Evolutionary conservation across 1,284 basidiomycete species (phyloP), one percentile per base, ranked within the genome.

Genomic region (Microbotryum silenes-acaulis): DNA sequence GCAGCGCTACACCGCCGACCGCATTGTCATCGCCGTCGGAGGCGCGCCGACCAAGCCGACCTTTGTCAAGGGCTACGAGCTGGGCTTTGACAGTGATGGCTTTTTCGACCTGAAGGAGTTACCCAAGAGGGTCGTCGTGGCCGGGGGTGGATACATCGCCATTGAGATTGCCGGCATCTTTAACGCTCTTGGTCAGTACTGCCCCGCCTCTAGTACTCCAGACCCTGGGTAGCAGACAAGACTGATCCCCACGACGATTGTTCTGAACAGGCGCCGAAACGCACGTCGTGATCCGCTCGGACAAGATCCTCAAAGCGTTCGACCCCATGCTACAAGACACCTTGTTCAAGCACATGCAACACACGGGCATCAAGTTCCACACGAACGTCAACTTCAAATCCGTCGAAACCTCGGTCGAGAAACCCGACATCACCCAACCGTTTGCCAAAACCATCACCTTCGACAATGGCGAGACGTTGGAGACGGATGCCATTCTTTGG

Each of bases 141-240:
- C 97, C 47, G 94, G 94, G 55, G 94, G 94, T 21, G 94, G 94
- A 5, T 98, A 98, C 77, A 98, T 98, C 71, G 91, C 91, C 25
- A 89, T 97, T 68, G 94, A 98, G 65, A 66, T 78, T 12, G 89
- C 91, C 5, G 91, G 91, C 29, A 83, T 96, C 61, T 83, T 96
- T 76, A 84, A 93, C 76, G 81, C 87, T 9, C 67, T 69, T 57
- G 67, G 66, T 62, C 21, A 12, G 56, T 56, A 16, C 37, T 16
- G 37, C 37, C 37, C 37, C 4, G 12, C 4, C 12, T 6, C 10
- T 16, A 3, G 16, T 16, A 18, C 5, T 9, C 7, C 0, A 1
- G 12, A 12, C 4, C 9, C 3, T 0, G 4, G 21, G 52, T 4
- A 52, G 10, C 18, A 6, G 3, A 33, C 9, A 14, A 14, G 21